Evolutionary conservation across 2,329 filamentous ascomycete genomes (phyloP), one percentile per base, ranked within the genome.

Genomic region (Eutypella sp.): DNA sequence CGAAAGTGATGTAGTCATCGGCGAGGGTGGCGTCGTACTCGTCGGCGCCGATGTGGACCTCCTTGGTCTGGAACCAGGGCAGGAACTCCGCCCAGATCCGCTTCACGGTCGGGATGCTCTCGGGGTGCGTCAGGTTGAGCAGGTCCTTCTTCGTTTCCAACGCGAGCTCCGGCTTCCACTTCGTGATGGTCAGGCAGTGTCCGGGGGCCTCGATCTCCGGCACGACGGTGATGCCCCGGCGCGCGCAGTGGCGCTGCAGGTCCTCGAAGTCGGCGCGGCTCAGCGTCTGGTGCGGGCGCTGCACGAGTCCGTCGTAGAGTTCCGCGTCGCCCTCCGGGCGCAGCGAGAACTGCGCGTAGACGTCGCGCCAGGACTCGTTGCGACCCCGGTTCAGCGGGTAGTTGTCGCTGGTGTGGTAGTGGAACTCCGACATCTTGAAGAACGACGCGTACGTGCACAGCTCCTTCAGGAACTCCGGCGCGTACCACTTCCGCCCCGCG

Each of bases 141-240:
- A 79, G 58, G 41, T 75, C 73, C 13, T 67, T 67, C 42, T 70
- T 62, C 3, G n/a, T n/a, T n/a, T 61, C 55, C 4, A 79, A 60
- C 0, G 72, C 73, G 3, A 79, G 59, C 48, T 77, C 68, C 0
- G 75, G 75, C 50, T 74, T 78, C 75, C 76, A 79, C 54, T 79
- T 75, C 0, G 73, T 77, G 20, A 79, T 67, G 11, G 68, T 69
- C 4, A 80, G 58, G 24, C 69, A 71, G 47, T 80, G 76, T 0
- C 76, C 76, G 0, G 76, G 76, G 0, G 74, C 68, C 53, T 80
- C 76, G 18, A 80, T 75, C 54, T 79, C 76, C 0, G 76, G 75
- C 5, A 79, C 66, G 1, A 80, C 63, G 0, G 75, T 77, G 2
- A 80, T 67, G 11, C 76, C 76, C 3, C 75, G 63, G 1, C 62